Evolutionary conservation across 495 filamentous ascomycete species (phyloP).

Genomic region (Penicillium maclennaniae): DNA sequence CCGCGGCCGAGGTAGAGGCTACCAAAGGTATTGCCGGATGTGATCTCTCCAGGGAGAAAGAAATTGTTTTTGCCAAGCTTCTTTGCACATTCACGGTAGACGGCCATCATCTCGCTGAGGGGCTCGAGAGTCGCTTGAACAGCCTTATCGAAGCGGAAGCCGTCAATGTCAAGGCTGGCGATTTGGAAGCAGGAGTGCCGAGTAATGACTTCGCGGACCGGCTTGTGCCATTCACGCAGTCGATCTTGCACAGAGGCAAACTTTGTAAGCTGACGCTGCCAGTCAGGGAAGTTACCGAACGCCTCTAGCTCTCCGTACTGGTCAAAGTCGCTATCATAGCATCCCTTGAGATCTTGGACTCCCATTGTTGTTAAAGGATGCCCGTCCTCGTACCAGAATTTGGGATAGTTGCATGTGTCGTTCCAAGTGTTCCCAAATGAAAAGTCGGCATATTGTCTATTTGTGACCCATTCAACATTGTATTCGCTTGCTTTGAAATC

Average conservation of each 20-base stretch:
- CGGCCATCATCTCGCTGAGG: conserved; percentile 38
- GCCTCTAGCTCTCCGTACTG: conserved; percentile 43
- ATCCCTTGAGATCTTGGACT: conserved; percentile 24
- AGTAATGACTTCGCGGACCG: conserved; percentile 30
- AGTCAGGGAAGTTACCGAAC: conserved; percentile 42
- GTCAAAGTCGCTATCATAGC: conserved; percentile 39
- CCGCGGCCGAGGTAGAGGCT: conserved; percentile 37
- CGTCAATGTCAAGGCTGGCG: conserved; percentile 45
- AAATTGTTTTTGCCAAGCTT: conserved; percentile 44
- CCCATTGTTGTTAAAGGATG: conserved; percentile 3
- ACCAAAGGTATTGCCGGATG: conserved; percentile 33
- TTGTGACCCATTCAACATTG: conserved; percentile 40
- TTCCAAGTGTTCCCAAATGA: conserved; percentile 26
- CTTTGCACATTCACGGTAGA: conserved; percentile 39
- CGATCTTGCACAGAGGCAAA: conserved; percentile 43
- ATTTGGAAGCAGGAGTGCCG: conserved; percentile 37
- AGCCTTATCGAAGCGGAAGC: conserved; percentile 49
- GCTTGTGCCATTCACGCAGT: conserved; percentile 37
- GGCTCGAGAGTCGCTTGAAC: conserved; percentile 45
- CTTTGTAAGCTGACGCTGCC: conserved; percentile 36
- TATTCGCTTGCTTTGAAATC: conserved; percentile 42
- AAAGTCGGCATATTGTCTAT: conserved; percentile 41
- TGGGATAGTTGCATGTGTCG: conserved; percentile 28
- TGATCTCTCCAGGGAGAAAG: conserved; percentile 49
- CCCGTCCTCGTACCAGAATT: conserved; percentile 42